Evolutionary conservation across 2,329 filamentous ascomycete species (phyloP).

Genomic region (Scleromitrula shiraiana): DNA sequence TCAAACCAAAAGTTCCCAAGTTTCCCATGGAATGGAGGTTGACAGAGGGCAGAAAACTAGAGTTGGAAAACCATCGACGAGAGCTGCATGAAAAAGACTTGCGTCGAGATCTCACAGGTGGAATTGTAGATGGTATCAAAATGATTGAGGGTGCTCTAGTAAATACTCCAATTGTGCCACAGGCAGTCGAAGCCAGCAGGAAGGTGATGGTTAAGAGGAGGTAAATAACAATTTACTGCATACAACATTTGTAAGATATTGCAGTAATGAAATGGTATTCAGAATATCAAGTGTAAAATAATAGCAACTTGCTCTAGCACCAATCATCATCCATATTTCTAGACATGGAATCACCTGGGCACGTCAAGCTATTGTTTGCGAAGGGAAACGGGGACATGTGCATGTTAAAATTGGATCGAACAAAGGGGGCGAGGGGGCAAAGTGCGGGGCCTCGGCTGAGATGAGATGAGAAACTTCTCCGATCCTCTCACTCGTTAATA

Average conservation of each 20-base stretch:
- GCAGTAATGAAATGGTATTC: slow-evolving; percentile 10
- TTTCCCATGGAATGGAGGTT: slow-evolving; percentile 83
- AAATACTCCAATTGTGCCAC: slow-evolving; percentile 12
- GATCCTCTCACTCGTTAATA: no score
- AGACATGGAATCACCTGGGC: no score
- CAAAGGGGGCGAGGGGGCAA: no score
- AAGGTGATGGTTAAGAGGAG: slow-evolving; percentile 21
- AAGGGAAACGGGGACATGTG: no score
- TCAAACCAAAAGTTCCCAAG: slow-evolving; percentile 53
- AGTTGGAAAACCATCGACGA: slow-evolving; percentile 55
- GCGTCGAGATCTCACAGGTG: slow-evolving; percentile 43
- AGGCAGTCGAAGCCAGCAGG: slow-evolving; percentile 16
- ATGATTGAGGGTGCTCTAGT: slow-evolving; percentile 37
- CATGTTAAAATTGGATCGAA: no score
- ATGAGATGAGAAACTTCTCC: no score
- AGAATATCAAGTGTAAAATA: neutral
- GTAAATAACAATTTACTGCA: slow-evolving; percentile 10
- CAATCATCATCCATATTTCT: no score
- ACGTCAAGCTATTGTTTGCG: no score
- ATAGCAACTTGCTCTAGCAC: no score
- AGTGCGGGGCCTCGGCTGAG: no score
- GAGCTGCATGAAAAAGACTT: slow-evolving; percentile 46
- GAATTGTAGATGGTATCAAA: slow-evolving; percentile 50
- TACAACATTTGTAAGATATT: slow-evolving; percentile 19
- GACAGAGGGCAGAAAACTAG: slow-evolving; percentile 57